Percentiles rank a stretch among this genome's conserved stretches.
Conservation (phyloP, 1,284 basidiomycete species). For the Sphagnurus paluster region DNA sequence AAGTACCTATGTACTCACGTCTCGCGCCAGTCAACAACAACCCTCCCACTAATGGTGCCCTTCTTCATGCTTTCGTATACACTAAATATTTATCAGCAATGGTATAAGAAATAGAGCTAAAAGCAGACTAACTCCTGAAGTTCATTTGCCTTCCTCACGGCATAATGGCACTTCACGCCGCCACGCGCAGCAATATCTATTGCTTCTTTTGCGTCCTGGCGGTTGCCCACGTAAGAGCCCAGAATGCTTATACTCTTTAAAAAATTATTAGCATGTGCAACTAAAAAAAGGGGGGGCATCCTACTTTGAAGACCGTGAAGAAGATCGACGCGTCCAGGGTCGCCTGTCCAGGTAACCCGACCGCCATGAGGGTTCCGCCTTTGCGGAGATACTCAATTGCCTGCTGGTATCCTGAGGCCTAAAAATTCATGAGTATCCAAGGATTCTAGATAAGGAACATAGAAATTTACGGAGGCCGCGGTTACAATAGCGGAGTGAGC, state of each 20-base stretch:
- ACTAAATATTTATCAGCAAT: background rate
- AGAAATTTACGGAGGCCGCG: conserved; percentile 43
- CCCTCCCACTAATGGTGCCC: conserved; percentile 18
- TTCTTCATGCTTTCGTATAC: conserved; percentile 18
- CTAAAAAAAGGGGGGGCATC: background rate
- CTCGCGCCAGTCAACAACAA: conserved; percentile 16
- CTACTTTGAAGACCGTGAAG: conserved; percentile 67
- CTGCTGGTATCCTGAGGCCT: conserved; percentile 64
- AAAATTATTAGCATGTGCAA: background rate
- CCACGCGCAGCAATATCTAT: conserved; percentile 70
- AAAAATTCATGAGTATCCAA: background rate
- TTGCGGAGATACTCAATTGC: conserved; percentile 70
- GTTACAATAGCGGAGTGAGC: conserved; percentile 78
- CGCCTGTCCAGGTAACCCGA: conserved; percentile 69
- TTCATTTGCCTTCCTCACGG: conserved; percentile 48
- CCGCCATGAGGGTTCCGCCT: conserved; percentile 70
- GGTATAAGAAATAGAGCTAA: background rate
- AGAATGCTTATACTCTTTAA: conserved; percentile 58
- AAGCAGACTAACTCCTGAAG: conserved; percentile 48
- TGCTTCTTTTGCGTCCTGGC: conserved; percentile 75
- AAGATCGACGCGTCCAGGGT: conserved; percentile 70
- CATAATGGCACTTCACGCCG: conserved; percentile 62
- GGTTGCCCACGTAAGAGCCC: conserved; percentile 77
- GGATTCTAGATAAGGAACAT: background rate
- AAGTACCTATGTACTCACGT: too few species aligned